These are phyloP conservation scores for Wickerhamomyces strasburgensis DNA, from an alignment of 805 yeast species.

Conservation along the genomic window DNA sequence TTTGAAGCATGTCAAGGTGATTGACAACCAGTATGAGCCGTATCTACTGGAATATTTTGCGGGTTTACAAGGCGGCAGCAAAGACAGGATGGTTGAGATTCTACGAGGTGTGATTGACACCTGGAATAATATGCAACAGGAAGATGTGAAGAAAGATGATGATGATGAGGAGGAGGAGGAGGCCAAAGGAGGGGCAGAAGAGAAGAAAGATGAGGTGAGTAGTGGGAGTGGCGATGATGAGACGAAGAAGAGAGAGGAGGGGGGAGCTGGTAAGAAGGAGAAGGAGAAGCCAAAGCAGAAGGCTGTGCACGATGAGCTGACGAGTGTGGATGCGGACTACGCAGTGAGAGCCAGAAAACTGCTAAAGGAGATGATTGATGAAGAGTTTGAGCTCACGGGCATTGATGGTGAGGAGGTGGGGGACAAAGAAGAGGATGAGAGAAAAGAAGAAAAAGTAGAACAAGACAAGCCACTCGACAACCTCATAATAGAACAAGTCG, in stretches of 20 bases:
- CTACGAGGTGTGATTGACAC: constrained; percentile 40
- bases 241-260: constrained; percentile 1
- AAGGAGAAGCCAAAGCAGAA: constrained; percentile 11
- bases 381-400: constrained; percentile 14
- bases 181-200: constrained; percentile 1
- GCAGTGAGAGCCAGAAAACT: constrained; percentile 25
- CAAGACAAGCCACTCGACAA: constrained; percentile 16
- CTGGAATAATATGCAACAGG: constrained; percentile 46
- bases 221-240: too few species aligned
- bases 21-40: constrained; percentile 48
- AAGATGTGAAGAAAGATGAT: constrained; percentile 3
- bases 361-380: constrained; percentile 18
- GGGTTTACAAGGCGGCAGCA: constrained; percentile 68
- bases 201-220: constrained; percentile 3
- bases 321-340: constrained; percentile 25
- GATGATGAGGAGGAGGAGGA: constrained; percentile 1
- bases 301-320: constrained; percentile 14
- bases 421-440: constrained; percentile 7
- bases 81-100: constrained; percentile 48
- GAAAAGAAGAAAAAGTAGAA: constrained; percentile 9
- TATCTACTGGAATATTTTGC: constrained; percentile 48
- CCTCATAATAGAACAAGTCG: constrained; percentile 39
- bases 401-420: constrained; percentile 17
- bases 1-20: constrained; percentile 50
- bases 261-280: constrained; percentile 2